Evolutionary conservation across 345 rosid species (phyloP).

Genomic region (Ailanthus altissimus): DNA sequence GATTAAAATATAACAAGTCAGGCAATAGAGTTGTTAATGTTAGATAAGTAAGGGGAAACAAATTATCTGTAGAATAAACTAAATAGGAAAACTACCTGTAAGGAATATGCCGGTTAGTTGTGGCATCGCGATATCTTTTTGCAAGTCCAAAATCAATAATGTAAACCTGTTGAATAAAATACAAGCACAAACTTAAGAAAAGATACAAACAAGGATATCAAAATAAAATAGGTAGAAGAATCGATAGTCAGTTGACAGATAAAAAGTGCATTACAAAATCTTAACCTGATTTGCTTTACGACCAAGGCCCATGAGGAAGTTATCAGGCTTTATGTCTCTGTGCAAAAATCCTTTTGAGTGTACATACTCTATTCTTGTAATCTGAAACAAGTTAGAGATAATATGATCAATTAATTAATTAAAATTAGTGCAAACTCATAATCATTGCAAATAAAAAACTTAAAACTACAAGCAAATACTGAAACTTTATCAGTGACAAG

Average conservation of each 20-base stretch:
- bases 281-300: conserved; percentile 80
- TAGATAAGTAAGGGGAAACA: background rate
- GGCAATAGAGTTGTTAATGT: background rate
- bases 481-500: background rate
- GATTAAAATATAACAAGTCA: background rate
- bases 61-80: background rate
- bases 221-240: background rate
- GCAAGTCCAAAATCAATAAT: conserved; percentile 93
- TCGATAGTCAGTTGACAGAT: background rate
- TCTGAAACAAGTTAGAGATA: conserved; percentile 37
- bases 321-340: conserved; percentile 89
- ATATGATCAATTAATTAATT: background rate
- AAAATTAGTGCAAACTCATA: background rate
- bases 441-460: background rate
- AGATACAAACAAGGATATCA: background rate
- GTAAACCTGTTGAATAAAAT: conserved; percentile 57
- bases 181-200: background rate
- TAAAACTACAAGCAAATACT: background rate
- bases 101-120: conserved; percentile 80
- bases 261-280: background rate
- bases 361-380: conserved; percentile 75
- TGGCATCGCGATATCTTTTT: conserved; percentile 77
- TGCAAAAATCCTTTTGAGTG: conserved; percentile 85
- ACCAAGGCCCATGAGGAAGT: conserved; percentile 88
- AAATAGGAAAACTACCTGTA: conserved; percentile 51